Conservation (phyloP, 73 alveolate genomes). For the Blepharisma japonicum region DNA sequence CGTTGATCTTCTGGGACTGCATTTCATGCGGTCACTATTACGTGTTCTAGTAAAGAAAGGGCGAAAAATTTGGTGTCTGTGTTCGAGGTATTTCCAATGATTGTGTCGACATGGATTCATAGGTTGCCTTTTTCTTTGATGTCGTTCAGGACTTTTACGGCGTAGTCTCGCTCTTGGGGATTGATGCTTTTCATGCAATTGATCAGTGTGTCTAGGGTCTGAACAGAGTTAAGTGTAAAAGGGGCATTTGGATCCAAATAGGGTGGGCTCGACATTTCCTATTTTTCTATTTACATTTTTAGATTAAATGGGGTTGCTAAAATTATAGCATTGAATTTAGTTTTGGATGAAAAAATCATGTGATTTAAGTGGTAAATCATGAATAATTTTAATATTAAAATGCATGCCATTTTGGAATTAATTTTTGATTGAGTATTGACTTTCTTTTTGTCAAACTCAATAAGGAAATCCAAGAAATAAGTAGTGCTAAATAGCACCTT, state of each 20-base stretch:
- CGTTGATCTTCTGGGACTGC: constrained; percentile 60
- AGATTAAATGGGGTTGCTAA: too few relatives aligned
- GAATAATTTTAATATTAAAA: too few relatives aligned
- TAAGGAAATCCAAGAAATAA: too few relatives aligned
- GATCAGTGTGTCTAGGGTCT: not conserved
- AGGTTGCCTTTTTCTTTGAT: constrained; percentile 30
- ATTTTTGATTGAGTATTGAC: too few relatives aligned
- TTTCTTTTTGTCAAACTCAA: too few relatives aligned
- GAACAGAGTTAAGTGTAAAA: constrained; percentile 6
- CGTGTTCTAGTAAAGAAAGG: constrained; percentile 56
- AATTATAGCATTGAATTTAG: too few relatives aligned
- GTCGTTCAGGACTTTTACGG: constrained; percentile 26
- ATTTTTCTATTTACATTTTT: not conserved
- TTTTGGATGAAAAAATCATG: too few relatives aligned
- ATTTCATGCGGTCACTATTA: constrained; percentile 62
- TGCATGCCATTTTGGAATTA: too few relatives aligned
- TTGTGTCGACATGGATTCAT: constrained; percentile 55
- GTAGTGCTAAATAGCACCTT: too few relatives aligned
- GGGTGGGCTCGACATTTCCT: constrained; percentile 19
- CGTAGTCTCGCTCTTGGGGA: constrained; percentile 21
- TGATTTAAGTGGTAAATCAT: too few relatives aligned
- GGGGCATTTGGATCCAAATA: constrained; percentile 18
- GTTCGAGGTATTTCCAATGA: constrained; percentile 39
- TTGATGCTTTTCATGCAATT: not conserved
- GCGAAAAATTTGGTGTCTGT: constrained; percentile 63